Percentiles rank a stretch among this genome's conserved stretches.
These are phyloP conservation scores for Psilocybe mexicana DNA, from an alignment of 1,284 basidiomycete genomes.

Conservation along the genomic window DNA sequence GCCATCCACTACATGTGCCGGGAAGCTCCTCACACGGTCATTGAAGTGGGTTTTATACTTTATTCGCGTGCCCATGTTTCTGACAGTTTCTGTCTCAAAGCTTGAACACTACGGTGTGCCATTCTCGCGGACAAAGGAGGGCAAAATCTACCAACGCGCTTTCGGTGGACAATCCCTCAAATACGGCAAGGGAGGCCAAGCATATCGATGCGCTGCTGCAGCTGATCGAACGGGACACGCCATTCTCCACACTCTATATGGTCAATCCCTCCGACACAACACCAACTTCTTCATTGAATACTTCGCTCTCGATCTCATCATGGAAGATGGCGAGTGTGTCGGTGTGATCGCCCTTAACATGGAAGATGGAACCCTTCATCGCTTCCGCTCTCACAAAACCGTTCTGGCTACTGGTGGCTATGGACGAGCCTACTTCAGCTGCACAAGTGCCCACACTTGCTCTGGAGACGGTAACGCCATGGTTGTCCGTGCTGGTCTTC, in stretches of 20 bases:
- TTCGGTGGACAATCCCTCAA: constrained; percentile 99
- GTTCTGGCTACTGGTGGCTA: constrained; percentile 99
- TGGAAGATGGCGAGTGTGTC: constrained; percentile 99
- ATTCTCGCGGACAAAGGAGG: constrained; percentile 98
- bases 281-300: constrained; percentile 99
- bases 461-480: constrained; percentile 99
- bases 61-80: constrained; percentile 5
- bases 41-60: constrained; percentile 62
- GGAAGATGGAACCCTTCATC: constrained; percentile 99
- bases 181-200: constrained; percentile 98
- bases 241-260: constrained; percentile 97
- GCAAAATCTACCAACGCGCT: constrained; percentile 99
- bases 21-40: constrained; percentile 91
- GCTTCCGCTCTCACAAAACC: constrained; percentile 98
- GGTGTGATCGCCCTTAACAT: constrained; percentile 99
- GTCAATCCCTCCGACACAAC: constrained; percentile 98
- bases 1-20: constrained; percentile 99
- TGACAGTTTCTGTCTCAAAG: constrained; percentile 42
- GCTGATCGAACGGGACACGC: constrained; percentile 99
- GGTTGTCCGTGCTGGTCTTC: constrained; percentile 96
- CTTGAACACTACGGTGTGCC: constrained; percentile 99
- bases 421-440: constrained; percentile 98
- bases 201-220: constrained; percentile 98
- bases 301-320: constrained; percentile 97
- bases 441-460: constrained; percentile 98